Evolutionary conservation across 495 filamentous ascomycete species (phyloP).

Genomic region (Astrocystis sublimbata): DNA sequence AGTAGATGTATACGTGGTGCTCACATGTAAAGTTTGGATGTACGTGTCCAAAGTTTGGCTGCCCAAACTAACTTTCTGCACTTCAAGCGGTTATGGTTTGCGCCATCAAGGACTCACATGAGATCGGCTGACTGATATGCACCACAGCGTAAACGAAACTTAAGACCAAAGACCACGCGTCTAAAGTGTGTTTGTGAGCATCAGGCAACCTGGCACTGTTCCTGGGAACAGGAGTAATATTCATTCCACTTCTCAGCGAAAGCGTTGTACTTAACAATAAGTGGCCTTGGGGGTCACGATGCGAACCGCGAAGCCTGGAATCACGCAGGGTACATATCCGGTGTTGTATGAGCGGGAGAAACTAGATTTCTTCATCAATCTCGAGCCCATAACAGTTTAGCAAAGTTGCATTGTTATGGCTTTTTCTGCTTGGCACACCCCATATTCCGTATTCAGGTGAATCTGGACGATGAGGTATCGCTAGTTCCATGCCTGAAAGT

Average conservation of each 20-base stretch:
- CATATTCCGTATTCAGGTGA: background rate
- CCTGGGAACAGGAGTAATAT: background rate
- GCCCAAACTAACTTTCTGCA: background rate
- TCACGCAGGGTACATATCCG: background rate
- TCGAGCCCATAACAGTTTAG: background rate
- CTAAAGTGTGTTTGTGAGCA: background rate
- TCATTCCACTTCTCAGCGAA: slow-evolving; percentile 1
- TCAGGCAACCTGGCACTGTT: background rate
- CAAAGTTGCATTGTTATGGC: background rate
- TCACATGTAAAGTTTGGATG: background rate
- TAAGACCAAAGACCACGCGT: background rate
- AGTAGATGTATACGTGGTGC: background rate
- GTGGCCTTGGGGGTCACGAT: background rate
- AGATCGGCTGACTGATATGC: background rate
- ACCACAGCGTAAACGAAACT: background rate
- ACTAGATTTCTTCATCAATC: background rate
- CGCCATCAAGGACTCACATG: background rate
- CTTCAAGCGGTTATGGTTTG: background rate
- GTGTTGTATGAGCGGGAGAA: background rate
- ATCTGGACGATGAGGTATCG: background rate
- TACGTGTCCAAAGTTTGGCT: background rate
- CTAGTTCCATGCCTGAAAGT: slow-evolving; percentile 1
- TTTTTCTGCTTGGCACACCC: background rate
- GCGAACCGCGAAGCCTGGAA: background rate
- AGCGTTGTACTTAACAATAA: too few species aligned